Base-by-base conservation (phyloP, 495 filamentous ascomycete species). In the Talaromyces adpressus region DNA sequence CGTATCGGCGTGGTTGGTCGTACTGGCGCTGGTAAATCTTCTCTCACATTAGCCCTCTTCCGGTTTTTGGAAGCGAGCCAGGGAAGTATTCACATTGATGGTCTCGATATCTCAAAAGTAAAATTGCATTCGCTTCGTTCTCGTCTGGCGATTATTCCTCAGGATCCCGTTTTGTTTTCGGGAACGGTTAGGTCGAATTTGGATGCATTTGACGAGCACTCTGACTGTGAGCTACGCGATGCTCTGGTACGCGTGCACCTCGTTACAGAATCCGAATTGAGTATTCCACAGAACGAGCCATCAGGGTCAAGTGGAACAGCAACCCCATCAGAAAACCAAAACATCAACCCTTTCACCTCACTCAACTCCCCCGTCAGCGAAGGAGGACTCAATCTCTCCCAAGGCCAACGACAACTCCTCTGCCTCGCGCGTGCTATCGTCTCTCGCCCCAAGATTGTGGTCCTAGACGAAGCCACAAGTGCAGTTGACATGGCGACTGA, bases 401-500 rank as follows among this genome's bases (percentile, higher is more conserved):
- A 95, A 69, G 92, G 92, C 3, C 92, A 97, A 71, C 82, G 91
- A 5, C 92, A 97, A 69, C 89, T 96, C 1, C 83, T 97, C 12
- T 94, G 91, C 67, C 85, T 97, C 1, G 92, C 92, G 0, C 87
- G 92, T 6, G 92, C 92, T 39, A 93, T 96, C 68, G 86, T 95
- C 32, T 79, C 85, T 4, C 82, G 86, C 0, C 90, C 91, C 11
- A 89, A 89, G 67, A 87, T 97, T 64, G 88, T 97, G 83, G 86
- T 97, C 8, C 81, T 97, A 9, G 92, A 97, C 69, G 92, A 97
- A 75, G 92, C 92, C 0, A 97, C 92, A 0, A 89, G 85, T 4
- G 90, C 92, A 3, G 91, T 97, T 4, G 92, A 96, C 72, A 92
- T 91, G 87, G 83, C 86, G 41, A 94, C 90, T 0, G 92, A 97